These are phyloP conservation scores for Diaporthe sp. DNA, from an alignment of 2,329 filamentous ascomycete species.

Conservation along the genomic window DNA sequence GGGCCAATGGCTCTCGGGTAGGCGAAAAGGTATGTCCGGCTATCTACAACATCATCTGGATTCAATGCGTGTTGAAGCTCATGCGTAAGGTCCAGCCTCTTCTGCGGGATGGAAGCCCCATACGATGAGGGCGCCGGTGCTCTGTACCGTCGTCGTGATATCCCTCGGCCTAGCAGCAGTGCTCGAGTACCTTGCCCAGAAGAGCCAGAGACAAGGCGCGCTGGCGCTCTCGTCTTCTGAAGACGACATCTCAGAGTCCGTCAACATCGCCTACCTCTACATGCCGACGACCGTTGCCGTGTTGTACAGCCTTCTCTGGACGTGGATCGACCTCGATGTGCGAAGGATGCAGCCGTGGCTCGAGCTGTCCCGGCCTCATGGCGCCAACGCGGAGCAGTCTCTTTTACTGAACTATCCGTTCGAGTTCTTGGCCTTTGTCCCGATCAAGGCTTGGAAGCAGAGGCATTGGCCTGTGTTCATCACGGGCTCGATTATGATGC, in stretches of 20 bases:
- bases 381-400: constrained; percentile 58
- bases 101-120: constrained; percentile 53
- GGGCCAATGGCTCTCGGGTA: background rate
- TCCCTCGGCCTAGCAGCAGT: constrained; percentile 56
- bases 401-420: constrained; percentile 67
- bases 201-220: constrained; percentile 56
- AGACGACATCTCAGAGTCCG: constrained; percentile 50
- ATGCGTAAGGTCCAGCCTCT: background rate
- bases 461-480: constrained; percentile 68
- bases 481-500: constrained; percentile 59
- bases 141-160: constrained; percentile 51
- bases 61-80: background rate
- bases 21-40: background rate
- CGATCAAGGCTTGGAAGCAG: constrained; percentile 48
- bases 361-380: constrained; percentile 62
- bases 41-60: background rate
- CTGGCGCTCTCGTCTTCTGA: constrained; percentile 46
- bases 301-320: constrained; percentile 68
- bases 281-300: constrained; percentile 67
- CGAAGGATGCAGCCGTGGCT: constrained; percentile 72
- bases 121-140: constrained; percentile 52
- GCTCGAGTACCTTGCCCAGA: constrained; percentile 59
- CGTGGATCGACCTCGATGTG: constrained; percentile 70
- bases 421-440: constrained; percentile 51
- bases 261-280: constrained; percentile 60